phyloP scores from a whole-genome alignment of 176 grass and related monocot species.

The Chloris gayana region DNA sequence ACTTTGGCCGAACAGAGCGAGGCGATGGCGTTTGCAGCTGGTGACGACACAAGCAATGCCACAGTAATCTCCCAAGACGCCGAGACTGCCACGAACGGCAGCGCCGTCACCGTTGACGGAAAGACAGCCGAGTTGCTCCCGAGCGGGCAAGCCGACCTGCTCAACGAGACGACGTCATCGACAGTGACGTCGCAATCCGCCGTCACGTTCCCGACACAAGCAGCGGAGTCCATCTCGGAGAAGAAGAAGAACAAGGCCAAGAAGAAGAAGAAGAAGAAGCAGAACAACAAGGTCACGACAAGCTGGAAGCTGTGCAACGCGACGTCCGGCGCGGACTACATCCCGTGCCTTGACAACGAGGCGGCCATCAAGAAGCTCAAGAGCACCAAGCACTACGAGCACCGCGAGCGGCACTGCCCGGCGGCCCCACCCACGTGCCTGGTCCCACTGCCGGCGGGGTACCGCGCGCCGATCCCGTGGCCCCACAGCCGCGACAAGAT shows the following conservation, averaged over 20 bases:
- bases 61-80: too few relatives aligned
- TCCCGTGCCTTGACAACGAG: conserved; percentile 95
- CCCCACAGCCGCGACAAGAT: conserved; percentile 89
- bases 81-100: not conserved
- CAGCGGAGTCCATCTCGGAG: conserved; percentile 69
- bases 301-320: conserved; percentile 81
- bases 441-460: conserved; percentile 58
- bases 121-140: conserved; percentile 36
- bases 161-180: too few relatives aligned
- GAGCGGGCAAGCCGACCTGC: conserved; percentile 71
- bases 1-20: too few relatives aligned
- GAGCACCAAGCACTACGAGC: conserved; percentile 78
- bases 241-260: conserved; percentile 33
- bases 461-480: conserved; percentile 70
- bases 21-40: too few relatives aligned
- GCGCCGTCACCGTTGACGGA: not conserved
- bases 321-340: conserved; percentile 74
- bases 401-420: conserved; percentile 95
- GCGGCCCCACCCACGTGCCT: conserved; percentile 60
- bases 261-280: conserved; percentile 48
- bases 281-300: not conserved
- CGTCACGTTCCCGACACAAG: conserved; percentile 85
- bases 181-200: too few relatives aligned
- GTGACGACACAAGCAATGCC: too few relatives aligned
- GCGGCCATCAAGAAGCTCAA: conserved; percentile 66